These are phyloP conservation scores for Nidula microcarpa DNA, from an alignment of 768 basidiomycete species.

Conservation along the genomic window DNA sequence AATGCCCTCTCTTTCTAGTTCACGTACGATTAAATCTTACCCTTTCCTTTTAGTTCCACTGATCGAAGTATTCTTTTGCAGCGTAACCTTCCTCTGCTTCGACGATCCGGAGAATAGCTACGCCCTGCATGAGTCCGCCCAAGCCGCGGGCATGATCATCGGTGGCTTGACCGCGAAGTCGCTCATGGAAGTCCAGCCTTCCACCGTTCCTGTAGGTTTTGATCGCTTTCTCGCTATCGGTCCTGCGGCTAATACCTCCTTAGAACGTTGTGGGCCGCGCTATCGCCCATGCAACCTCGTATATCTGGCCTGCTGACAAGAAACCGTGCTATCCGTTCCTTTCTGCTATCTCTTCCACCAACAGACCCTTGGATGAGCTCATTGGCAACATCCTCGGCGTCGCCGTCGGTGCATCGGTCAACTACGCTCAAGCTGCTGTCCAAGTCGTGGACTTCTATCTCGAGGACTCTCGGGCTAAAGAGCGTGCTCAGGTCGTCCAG, in stretches of 20 bases:
- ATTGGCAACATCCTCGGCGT: constrained; percentile 43
- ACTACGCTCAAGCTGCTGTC: constrained; percentile 43
- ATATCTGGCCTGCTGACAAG: constrained; percentile 22
- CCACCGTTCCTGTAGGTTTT: constrained; percentile 19
- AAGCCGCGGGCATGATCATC: constrained; percentile 24
- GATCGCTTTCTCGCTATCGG: neutral
- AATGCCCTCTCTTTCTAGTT: neutral
- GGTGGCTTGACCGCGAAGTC: constrained; percentile 26
- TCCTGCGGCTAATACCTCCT: neutral
- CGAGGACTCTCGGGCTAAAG: constrained; percentile 31
- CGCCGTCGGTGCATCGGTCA: constrained; percentile 43
- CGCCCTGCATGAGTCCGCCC: constrained; percentile 21
- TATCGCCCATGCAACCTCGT: constrained; percentile 16
- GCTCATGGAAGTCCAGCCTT: constrained; percentile 18
- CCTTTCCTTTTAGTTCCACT: neutral
- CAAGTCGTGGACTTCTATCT: constrained; percentile 54
- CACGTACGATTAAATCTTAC: neutral
- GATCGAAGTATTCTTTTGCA: constrained; percentile 1
- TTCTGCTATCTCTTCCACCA: constrained; percentile 26
- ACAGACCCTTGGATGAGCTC: constrained; percentile 36
- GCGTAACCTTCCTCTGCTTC: constrained; percentile 21
- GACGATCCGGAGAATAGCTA: constrained; percentile 29
- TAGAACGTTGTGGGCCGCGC: constrained; percentile 25
- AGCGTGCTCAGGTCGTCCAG: constrained; percentile 33
- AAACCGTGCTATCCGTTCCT: constrained; percentile 39